A percentile compares a stretch with the other conserved stretches of the same genome.
Evolutionary conservation across 2,329 filamentous ascomycete species (phyloP).

Genomic region (Chaetothyriales sp.): DNA sequence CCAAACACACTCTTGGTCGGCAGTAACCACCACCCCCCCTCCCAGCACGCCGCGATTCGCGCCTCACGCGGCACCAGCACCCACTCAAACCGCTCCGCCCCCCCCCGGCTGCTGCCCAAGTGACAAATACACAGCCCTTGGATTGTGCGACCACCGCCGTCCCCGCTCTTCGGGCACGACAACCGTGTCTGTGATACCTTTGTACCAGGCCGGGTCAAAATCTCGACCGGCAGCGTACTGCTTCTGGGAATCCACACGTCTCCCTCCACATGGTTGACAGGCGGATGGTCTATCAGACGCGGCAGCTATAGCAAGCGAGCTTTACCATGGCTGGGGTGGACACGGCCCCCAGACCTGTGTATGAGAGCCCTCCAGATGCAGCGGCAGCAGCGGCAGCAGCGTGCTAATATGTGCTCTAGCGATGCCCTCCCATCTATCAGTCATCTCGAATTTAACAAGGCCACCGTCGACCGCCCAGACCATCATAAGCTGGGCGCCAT

Average conservation of each 20-base stretch:
- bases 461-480: conserved; percentile 24
- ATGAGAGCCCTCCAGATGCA: not conserved
- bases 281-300: not conserved
- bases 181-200: conserved; percentile 4
- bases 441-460: conserved; percentile 24
- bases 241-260: conserved; percentile 3
- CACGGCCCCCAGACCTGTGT: conserved; percentile 10
- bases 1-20: not conserved
- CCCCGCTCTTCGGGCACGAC: not conserved
- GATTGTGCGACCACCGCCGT: not conserved
- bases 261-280: conserved; percentile 12
- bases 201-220: conserved; percentile 4
- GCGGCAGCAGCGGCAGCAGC: not conserved
- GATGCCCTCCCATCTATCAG: conserved; percentile 30
- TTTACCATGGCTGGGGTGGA: conserved; percentile 14
- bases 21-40: no score
- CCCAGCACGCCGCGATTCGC: no score
- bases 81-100: not conserved
- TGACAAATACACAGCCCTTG: not conserved
- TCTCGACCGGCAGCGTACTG: conserved; percentile 7
- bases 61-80: not conserved
- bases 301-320: not conserved
- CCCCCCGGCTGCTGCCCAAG: not conserved
- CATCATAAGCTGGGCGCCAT: conserved; percentile 21
- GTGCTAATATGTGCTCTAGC: conserved; percentile 18